A percentile compares a stretch with the other conserved stretches of the same genome.
These are phyloP conservation scores for Mucor racemosus DNA, from an alignment of 371 early-diverging fungal genomes.

Conservation along the genomic window DNA sequence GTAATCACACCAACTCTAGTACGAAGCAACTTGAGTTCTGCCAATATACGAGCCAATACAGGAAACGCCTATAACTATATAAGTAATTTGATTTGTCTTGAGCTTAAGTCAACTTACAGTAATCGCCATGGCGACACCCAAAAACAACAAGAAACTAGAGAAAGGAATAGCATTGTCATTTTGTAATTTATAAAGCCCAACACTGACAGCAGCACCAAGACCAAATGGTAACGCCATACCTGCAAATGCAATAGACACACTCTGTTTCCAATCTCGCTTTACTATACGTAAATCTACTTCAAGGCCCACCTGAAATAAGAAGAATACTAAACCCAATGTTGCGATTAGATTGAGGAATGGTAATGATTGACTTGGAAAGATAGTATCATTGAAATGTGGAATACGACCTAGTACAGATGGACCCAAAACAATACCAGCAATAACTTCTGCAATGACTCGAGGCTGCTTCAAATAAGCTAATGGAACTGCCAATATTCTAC, in stretches of 20 bases:
- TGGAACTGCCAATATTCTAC: constrained; percentile 64
- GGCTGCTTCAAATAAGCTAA: constrained; percentile 71
- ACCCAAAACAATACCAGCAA: constrained; percentile 80
- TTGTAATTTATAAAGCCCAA: constrained; percentile 66
- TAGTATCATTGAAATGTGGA: constrained; percentile 60
- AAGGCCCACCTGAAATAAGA: constrained; percentile 88
- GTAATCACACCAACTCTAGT: constrained; percentile 85
- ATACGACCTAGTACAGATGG: constrained; percentile 80
- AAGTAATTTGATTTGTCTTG: not conserved
- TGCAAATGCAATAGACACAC: constrained; percentile 62
- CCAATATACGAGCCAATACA: constrained; percentile 90
- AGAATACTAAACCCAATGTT: constrained; percentile 89
- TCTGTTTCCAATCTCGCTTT: constrained; percentile 46
- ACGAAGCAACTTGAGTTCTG: constrained; percentile 80
- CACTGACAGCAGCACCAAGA: constrained; percentile 74
- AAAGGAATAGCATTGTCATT: constrained; percentile 55
- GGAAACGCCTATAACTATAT: constrained; percentile 74
- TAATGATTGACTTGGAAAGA: constrained; percentile 71
- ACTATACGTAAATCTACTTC: constrained; percentile 72
- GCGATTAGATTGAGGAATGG: constrained; percentile 77
- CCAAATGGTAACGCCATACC: constrained; percentile 82
- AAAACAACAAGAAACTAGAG: constrained; percentile 76
- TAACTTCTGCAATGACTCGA: constrained; percentile 77
- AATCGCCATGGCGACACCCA: constrained; percentile 90
- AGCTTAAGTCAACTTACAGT: constrained; percentile 53